Evolutionary conservation across 768 basidiomycete species (phyloP).

Genomic region (Leccinum variicolor): DNA sequence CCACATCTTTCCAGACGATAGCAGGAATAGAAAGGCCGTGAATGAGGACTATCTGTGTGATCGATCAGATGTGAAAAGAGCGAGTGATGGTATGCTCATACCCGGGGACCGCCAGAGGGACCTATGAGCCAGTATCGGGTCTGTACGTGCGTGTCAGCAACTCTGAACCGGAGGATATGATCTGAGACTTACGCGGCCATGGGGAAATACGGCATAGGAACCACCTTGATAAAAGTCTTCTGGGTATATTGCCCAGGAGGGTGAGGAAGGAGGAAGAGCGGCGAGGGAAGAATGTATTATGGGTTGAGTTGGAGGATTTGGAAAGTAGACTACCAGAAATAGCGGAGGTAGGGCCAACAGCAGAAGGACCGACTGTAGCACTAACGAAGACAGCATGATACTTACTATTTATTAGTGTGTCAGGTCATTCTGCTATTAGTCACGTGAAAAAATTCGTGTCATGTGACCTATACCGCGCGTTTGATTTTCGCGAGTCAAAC

Average conservation of each 20-base stretch:
- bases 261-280: conserved; percentile 49
- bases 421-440: background rate
- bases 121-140: conserved; percentile 78
- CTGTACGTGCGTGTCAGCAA: conserved; percentile 32
- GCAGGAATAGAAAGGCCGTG: conserved; percentile 77
- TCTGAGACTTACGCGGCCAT: conserved; percentile 52
- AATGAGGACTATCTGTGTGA: conserved; percentile 63
- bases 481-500: conserved; percentile 27
- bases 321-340: conserved; percentile 62
- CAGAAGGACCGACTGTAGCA: conserved; percentile 28
- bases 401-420: too few species aligned
- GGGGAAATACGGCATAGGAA: conserved; percentile 61
- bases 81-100: conserved; percentile 26
- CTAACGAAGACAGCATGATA: background rate
- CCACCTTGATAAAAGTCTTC: conserved; percentile 62
- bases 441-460: conserved; percentile 29
- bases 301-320: conserved; percentile 51
- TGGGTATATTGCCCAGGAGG: conserved; percentile 70
- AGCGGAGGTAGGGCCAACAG: conserved; percentile 61
- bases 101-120: conserved; percentile 61
- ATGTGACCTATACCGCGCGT: conserved; percentile 36
- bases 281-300: conserved; percentile 57
- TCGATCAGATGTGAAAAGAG: conserved; percentile 1
- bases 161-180: background rate
- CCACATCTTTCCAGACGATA: conserved; percentile 75